Base-by-base conservation (phyloP, 23 red algal species). In the Gracilaria gracilis region DNA sequence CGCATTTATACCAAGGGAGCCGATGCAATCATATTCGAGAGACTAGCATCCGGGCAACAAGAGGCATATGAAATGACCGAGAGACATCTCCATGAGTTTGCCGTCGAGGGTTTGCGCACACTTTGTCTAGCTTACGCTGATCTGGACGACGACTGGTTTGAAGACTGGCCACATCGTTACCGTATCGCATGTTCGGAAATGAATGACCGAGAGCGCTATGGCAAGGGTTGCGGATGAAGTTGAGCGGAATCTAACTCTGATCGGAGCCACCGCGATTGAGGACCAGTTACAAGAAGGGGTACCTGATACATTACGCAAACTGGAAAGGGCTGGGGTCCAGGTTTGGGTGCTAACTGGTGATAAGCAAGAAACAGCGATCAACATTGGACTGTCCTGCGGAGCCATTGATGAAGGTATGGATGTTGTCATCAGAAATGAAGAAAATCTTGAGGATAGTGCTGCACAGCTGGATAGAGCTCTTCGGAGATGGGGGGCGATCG, bases 291-390 rank as follows among this genome's bases (percentile, higher is more conserved):
- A 99, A 47, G 93, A 95, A 47, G 92, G 89, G 37, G 97, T 99
- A 16, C 94, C 97, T 33, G 97, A 96, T 17, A 96, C 97, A 13
- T 61, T 99, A 37, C 85, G 78, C 39, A 86, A 85, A 51, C 79
- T 99, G 13, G 87, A 91, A 46, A 83, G 75, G 58, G 94, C 94
- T 24, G 83, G 93, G 23, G 85, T 99, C 28, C 91, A 95, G 49
- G 83, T 95, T 2, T 99, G 97, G 97, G 90, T 99, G 54, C n/a
- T 96, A 27, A 99, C 97, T 32, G 97, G 97, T 14, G 97, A 99
- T 75, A 99, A 99, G 55, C 86, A 95, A 91, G 97, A 99, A 76
- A 99, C 97, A 33, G 97, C 97, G 1, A 94, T 99, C 67, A 99
- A 99, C 40, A 94, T 99, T 86, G 97, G 97, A 23, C 79, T 99